These are phyloP conservation scores for Prunus salicina DNA, from an alignment of 306 rosid species.

Conservation along the genomic window DNA sequence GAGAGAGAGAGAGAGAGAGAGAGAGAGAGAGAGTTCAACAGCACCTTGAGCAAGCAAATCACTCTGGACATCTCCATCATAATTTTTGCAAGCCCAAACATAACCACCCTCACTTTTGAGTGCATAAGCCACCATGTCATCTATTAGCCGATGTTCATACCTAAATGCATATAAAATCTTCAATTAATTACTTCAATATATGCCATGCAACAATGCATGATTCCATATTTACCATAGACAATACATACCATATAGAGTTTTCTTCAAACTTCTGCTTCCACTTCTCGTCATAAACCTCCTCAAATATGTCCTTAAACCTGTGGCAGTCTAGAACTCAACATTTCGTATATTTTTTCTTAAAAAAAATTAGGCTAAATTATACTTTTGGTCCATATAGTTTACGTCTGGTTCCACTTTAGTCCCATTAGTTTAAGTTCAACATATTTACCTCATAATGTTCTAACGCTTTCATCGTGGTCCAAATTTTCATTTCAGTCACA, in stretches of 20 bases:
- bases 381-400: neutral
- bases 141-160: slow-evolving; percentile 98
- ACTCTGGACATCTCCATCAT: slow-evolving; percentile 97
- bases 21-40: neutral
- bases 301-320: slow-evolving; percentile 96
- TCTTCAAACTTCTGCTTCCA: slow-evolving; percentile 90
- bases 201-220: slow-evolving; percentile 6
- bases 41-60: slow-evolving; percentile 99
- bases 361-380: neutral
- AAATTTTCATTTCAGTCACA: neutral
- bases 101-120: slow-evolving; percentile 97
- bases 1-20: no score
- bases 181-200: slow-evolving; percentile 22
- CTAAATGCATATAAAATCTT: slow-evolving; percentile 42
- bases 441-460: neutral
- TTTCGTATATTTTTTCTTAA: slow-evolving; percentile 5
- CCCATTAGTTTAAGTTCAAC: neutral
- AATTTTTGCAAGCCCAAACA: slow-evolving; percentile 99
- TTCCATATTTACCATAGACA: slow-evolving; percentile 9
- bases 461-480: neutral
- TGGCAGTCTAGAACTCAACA: slow-evolving; percentile 22
- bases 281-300: slow-evolving; percentile 80
- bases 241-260: slow-evolving; percentile 77
- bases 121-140: slow-evolving; percentile 98
- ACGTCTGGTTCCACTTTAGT: neutral